These are phyloP conservation scores for Calonectria crousiana DNA, from an alignment of 2,329 filamentous ascomycete species.

Conservation along the genomic window DNA sequence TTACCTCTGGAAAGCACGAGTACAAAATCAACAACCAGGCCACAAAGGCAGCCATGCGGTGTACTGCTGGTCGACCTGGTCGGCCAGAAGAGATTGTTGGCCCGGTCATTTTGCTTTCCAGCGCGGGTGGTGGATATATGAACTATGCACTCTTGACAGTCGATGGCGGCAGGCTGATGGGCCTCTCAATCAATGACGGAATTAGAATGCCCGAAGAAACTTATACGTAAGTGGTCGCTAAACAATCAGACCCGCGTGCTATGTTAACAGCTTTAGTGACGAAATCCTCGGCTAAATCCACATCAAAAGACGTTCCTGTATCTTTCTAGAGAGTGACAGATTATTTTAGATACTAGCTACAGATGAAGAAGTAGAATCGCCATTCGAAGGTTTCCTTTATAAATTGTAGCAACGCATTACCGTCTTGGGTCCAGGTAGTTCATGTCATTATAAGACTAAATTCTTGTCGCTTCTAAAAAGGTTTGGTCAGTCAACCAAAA, in stretches of 20 bases:
- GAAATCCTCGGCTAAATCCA: background rate
- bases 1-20: background rate
- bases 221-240: background rate
- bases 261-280: background rate
- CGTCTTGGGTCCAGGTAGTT: too few species aligned
- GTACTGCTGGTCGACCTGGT: background rate
- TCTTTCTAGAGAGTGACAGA: too few species aligned
- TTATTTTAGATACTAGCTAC: too few species aligned
- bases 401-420: too few species aligned
- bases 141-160: background rate
- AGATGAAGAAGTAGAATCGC: too few species aligned
- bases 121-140: background rate
- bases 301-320: too few species aligned
- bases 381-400: background rate
- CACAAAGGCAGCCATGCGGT: background rate
- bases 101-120: background rate
- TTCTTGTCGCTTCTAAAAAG: too few species aligned
- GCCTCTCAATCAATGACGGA: background rate
- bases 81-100: background rate
- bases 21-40: conserved; percentile 4
- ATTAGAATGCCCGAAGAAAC: background rate
- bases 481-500: too few species aligned
- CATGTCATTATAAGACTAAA: background rate
- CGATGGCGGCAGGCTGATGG: background rate
- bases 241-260: background rate